Evolutionary conservation across 2,329 filamentous ascomycete species (phyloP).

Genomic region (Amauroascus verrucosus): DNA sequence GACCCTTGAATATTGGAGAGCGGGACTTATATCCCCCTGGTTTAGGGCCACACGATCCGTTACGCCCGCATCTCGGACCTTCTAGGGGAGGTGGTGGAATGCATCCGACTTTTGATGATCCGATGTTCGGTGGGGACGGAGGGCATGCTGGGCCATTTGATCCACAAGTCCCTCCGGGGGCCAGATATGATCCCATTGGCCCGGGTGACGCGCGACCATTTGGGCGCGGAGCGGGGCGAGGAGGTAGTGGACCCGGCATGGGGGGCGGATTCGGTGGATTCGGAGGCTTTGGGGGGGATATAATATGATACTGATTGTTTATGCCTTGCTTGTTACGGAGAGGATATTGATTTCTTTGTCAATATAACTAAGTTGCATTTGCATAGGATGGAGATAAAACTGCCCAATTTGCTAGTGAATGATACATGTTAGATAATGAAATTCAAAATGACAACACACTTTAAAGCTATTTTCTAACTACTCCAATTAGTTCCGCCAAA

Average conservation of each 20-base stretch:
- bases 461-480: too few relatives aligned
- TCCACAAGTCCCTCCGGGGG: constrained; percentile 70
- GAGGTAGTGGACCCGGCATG: constrained; percentile 46
- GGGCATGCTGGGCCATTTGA: constrained; percentile 47
- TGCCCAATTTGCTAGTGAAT: too few relatives aligned
- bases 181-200: constrained; percentile 81
- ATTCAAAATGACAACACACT: too few relatives aligned
- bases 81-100: constrained; percentile 66
- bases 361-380: neutral
- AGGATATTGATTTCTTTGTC: neutral
- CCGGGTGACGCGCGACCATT: constrained; percentile 51
- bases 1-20: constrained; percentile 64
- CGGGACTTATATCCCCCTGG: constrained; percentile 81
- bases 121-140: constrained; percentile 58
- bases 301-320: constrained; percentile 26
- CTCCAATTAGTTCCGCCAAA: too few relatives aligned
- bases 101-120: constrained; percentile 93
- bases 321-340: neutral
- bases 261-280: constrained; percentile 34
- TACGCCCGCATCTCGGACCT: constrained; percentile 57
- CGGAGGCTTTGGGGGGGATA: constrained; percentile 42
- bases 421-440: too few relatives aligned
- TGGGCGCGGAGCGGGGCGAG: constrained; percentile 34
- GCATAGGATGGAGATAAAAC: neutral
- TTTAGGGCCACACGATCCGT: constrained; percentile 72